Base-by-base conservation (phyloP, 257 asterid species). In the Cynanchum wilfordii region DNA sequence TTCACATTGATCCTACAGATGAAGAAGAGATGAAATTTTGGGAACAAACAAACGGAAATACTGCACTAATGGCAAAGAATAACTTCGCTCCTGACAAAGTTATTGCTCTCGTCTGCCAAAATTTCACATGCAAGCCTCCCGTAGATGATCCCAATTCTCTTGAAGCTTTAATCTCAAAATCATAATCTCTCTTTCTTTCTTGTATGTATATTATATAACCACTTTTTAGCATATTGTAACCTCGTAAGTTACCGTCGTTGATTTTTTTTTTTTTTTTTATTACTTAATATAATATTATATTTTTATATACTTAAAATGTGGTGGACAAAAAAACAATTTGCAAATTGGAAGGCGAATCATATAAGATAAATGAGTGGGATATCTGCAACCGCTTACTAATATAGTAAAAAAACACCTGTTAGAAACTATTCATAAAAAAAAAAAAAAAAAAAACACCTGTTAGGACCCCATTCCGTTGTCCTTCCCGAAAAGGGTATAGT, bases 41-140 rank as follows among this genome's bases (percentile, higher is more conserved):
- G 99, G 93, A 85, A 77, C 81, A 77, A 33, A 81, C 78, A 13
- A 91, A 88, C 27, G 80, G 67, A 17, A 89, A 88, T 72, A 77
- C 89, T 13, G 97, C 96, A 8, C 42, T 47, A 27, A 91, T 94
- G 97, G 99, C 92, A 0, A 87, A 85, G 68, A 79, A 68, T 71
- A 87, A 85, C 56, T 82, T 56, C 58, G 73, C 76, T 0, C 16
- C 82, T 0, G 87, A 77, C 54, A 88, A 80, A 78, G 86, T 83
- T 1, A 81, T 89, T 15, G 98, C 93, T 36, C 83, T 94, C 8
- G 96, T 91, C 11, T 94, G 98, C 83, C 95, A 86, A 79, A 85
- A 89, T 77, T 94, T 94, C 81, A 82, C 91, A 2, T 94, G 98
- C 82, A 91, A 92, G 47, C 94, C 97, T 62, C 82, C 89, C 0